Evolutionary conservation across 1,139 yeast genomes (phyloP), one percentile per base, ranked within the genome.

Genomic region (Yamadazyma friedrichii): DNA sequence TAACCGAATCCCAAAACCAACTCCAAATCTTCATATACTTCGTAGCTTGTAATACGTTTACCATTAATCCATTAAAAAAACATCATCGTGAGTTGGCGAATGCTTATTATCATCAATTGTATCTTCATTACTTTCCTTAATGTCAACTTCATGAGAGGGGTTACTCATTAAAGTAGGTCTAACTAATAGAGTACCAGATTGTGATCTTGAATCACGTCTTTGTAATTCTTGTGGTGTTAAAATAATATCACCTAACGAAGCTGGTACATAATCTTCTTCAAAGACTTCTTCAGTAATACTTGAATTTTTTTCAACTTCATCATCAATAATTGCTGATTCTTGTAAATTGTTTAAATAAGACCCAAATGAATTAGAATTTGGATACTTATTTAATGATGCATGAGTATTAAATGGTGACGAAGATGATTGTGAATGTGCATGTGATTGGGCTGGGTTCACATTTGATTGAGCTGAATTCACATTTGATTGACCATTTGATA

Each of bases 211-310:
- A 46, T 77, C 83, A 37, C 94, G 70, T 44, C 95, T 66, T 46
- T 65, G 64, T 24, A 84, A 64, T 56, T 88, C 95, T 51, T 82
- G 88, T 0, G 95, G 95, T 1, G 95, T 87, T 36, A 88, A 65
- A 16, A 72, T 67, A 40, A 86, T 65, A 51, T 86, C 94, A 15
- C 82, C 76, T 33, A 88, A 64, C 17, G 88, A 76, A 1, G 83
- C 81, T 2, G 96, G 96, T 2, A 88, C 87, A 52, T 78, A 84
- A 54, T 86, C 95, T 49, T 85, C 89, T 45, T 75, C 84, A 52
- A 70, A 76, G 15, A 73, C 56, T 15, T 52, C 61, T 20, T 20
- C 24, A 20, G 24, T 20, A 20, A 20, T 20, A 20, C 24, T 20
- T 20, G 24, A 20, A 20, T 20, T 8, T 20, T 20, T 20, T 20